Conservation (phyloP, 176 grass and related monocot genomes). For the Elymus sibiricus region DNA sequence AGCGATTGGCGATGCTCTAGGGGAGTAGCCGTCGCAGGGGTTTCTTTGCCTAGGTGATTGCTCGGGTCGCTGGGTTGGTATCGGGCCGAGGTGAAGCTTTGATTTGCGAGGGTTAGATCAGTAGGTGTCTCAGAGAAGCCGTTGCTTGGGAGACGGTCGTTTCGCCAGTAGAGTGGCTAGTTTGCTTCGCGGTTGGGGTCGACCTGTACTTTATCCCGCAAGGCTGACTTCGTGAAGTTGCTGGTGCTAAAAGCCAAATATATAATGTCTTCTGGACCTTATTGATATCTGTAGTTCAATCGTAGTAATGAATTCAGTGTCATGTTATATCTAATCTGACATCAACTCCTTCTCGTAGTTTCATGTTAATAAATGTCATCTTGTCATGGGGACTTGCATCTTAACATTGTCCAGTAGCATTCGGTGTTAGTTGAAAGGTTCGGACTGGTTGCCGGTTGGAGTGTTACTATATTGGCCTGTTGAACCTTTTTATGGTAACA, state of each 20-base stretch:
- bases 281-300: neutral
- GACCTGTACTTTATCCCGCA: neutral
- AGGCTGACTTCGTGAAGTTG: neutral
- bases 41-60: neutral
- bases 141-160: neutral
- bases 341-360: neutral
- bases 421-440: neutral
- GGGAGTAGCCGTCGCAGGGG: neutral
- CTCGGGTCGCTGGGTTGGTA: neutral
- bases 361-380: neutral
- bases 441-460: neutral
- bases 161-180: neutral
- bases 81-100: neutral
- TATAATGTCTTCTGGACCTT: neutral
- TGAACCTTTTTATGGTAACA: neutral
- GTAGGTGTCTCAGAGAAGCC: neutral
- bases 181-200: neutral
- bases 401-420: neutral
- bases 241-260: neutral
- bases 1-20: neutral
- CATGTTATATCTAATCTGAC: constrained; percentile 9
- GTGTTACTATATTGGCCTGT: neutral
- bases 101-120: constrained; percentile 13
- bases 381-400: neutral
- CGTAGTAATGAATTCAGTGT: neutral